Conservation (phyloP, 148 eudicot species). For the Nepenthes gracilis region DNA sequence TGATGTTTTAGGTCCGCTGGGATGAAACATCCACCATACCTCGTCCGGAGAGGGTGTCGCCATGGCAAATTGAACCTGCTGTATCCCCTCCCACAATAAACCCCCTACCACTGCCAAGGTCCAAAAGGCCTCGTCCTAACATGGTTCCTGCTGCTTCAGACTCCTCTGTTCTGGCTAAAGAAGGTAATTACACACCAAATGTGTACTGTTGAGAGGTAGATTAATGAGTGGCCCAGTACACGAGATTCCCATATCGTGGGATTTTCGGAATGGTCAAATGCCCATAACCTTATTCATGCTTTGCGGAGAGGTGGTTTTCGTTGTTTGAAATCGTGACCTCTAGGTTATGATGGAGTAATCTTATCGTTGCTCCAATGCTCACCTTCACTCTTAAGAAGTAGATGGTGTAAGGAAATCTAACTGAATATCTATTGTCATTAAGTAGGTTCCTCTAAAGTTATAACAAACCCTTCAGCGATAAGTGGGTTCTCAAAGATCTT, state of each 20-base stretch:
- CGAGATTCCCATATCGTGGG: no score
- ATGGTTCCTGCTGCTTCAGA: slow-evolving; percentile 56
- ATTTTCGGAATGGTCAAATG: no score
- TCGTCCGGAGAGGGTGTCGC: slow-evolving; percentile 93
- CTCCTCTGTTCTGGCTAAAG: slow-evolving; percentile 70
- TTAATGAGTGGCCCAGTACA: no score
- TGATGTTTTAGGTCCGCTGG: slow-evolving; percentile 72
- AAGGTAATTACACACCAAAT: slow-evolving; percentile 36
- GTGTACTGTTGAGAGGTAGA: not conserved
- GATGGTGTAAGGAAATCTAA: no score
- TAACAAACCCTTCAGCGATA: slow-evolving; percentile 51
- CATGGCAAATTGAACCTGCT: slow-evolving; percentile 95
- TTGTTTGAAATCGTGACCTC: no score
- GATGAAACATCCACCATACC: slow-evolving; percentile 81
- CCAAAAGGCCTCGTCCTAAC: slow-evolving; percentile 75
- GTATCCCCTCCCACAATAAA: slow-evolving; percentile 64
- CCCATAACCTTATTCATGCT: no score
- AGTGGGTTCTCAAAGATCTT: slow-evolving; percentile 61
- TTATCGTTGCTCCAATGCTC: no score
- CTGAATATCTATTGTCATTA: not conserved
- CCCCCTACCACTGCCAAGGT: slow-evolving; percentile 68
- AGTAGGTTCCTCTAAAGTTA: slow-evolving; percentile 45
- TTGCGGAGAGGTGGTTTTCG: no score
- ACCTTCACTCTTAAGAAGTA: no score
- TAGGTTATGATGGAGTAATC: no score